Base-by-base conservation (phyloP, 805 yeast genomes). In the Scheffersomyces coipomensis region DNA sequence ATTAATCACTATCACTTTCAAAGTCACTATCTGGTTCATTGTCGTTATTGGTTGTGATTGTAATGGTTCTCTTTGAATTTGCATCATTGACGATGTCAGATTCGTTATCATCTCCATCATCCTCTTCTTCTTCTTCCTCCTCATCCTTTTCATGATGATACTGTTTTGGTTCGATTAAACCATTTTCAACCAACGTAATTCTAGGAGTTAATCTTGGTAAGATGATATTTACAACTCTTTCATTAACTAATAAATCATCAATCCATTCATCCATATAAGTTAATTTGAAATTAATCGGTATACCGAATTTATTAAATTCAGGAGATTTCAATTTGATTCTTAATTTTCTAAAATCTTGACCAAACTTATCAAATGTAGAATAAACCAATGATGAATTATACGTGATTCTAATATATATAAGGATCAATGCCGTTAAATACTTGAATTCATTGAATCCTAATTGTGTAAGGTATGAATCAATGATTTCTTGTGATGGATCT, bases 221-320 rank as follows among this genome's bases (percentile, higher is more conserved):
- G 2, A 86, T 78, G 37, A 89, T 64, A 34, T 87, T 97, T 48
- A 85, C 76, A 16, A 85, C 83, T 43, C 88, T 71, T 27, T 76
- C 78, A 25, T 74, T 67, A 1, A 54, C 65, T 19, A 84, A 57
- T 34, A 91, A 55, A 29, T 64, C 62, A 50, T 91, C 96, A 0
- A 80, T 75, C 53, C 83, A 76, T 53, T 83, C 91, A 58, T 91
- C 98, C 64, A 91, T 71, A 52, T 79, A 74, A 4, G 51, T 51
- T 16, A 68, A 23, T 17, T 67, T 62, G 38, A 79, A 58, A 24
- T 55, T 64, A 7, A 56, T 48, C 2, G 65, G 60, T 13, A 47
- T 17, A 2, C 35, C 36, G 4, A 42, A 23, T 6, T 40, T 42
- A 27, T 46, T 47, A 18, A 58, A 46, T 8, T 24, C 37, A 2